Evolutionary conservation across 129 eudicot genomes (phyloP), one percentile per base, ranked within the genome.

Genomic region (sunflower (Helianthus annuus)): DNA sequence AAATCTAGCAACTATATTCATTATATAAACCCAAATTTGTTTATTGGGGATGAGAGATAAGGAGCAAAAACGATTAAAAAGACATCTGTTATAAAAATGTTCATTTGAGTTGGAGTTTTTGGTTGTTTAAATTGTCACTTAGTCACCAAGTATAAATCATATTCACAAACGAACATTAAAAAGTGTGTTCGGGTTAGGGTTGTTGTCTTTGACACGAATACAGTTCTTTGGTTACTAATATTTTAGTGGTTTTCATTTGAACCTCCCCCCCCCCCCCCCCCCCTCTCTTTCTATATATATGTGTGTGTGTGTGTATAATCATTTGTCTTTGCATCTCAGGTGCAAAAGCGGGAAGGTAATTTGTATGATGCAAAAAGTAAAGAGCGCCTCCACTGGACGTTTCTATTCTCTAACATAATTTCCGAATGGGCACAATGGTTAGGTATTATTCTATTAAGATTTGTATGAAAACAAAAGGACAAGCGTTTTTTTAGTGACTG

Each of bases 371-470:
- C 83, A 53, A 76, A 70, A 70, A 70, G 70, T 77, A 86, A 80
- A 83, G 97, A 72, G 72, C 78, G 49, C 40, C 82, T 73, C 69
- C 99, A 95, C 56, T 95, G 99, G 99, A 72, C 91, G 2, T 64
- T 95, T 73, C 54, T 95, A 9, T 95, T 95, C 65, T 90, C 96
- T 58, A 81, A 86, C 54, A 44, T 95, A 64, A 80, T 95, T 76
- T 86, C 91, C 14, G 94, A 95, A 67, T 95, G 97, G 99, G 97
- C 99, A 42, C 99, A 95, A 68, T 95, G 96, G 96, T 73, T 95
- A 74, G 93, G 98, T 88, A 66, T 60, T 54, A 48, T 48, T 60
- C 24, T 15, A 42, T 62, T 62, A 7, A 48, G 13, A 44, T 48
- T 24, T 45, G 40, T 6, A 16, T 17, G 53, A 42, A 64, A 11